These are phyloP conservation scores for Pseudonectria foliicola DNA, from an alignment of 2,329 filamentous ascomycete species.

Conservation along the genomic window DNA sequence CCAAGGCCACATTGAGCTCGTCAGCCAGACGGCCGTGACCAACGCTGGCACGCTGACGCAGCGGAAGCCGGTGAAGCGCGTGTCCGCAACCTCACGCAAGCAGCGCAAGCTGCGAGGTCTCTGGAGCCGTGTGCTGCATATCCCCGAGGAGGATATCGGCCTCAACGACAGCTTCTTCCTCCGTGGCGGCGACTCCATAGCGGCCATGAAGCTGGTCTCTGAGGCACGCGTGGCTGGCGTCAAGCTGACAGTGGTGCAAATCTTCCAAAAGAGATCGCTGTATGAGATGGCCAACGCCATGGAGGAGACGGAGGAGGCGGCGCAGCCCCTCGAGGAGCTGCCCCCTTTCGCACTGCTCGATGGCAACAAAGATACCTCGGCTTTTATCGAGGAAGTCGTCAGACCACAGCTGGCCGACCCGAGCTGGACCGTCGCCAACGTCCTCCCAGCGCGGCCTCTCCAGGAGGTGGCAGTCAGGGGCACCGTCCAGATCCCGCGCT, in stretches of 20 bases:
- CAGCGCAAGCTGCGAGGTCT: conserved; percentile 38
- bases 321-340: conserved; percentile 20
- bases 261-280: conserved; percentile 43
- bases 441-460: conserved; percentile 51
- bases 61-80: conserved; percentile 17
- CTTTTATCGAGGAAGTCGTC: conserved; percentile 41
- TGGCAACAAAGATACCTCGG: conserved; percentile 27
- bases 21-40: conserved; percentile 14
- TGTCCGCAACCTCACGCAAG: conserved; percentile 33
- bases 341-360: conserved; percentile 46
- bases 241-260: conserved; percentile 45
- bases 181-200: conserved; percentile 53
- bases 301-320: conserved; percentile 25
- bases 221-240: conserved; percentile 42
- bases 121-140: conserved; percentile 41
- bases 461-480: conserved; percentile 53
- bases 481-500: conserved; percentile 51
- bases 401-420: conserved; percentile 43
- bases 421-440: conserved; percentile 45
- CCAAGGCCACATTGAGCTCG: conserved; percentile 23
- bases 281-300: conserved; percentile 47
- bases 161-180: conserved; percentile 54
- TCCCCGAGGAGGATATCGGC: conserved; percentile 40
- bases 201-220: conserved; percentile 55
- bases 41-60: conserved; percentile 7